Conservation (phyloP, 2,329 filamentous ascomycete genomes). For the Bipolaris sorokiniana region DNA sequence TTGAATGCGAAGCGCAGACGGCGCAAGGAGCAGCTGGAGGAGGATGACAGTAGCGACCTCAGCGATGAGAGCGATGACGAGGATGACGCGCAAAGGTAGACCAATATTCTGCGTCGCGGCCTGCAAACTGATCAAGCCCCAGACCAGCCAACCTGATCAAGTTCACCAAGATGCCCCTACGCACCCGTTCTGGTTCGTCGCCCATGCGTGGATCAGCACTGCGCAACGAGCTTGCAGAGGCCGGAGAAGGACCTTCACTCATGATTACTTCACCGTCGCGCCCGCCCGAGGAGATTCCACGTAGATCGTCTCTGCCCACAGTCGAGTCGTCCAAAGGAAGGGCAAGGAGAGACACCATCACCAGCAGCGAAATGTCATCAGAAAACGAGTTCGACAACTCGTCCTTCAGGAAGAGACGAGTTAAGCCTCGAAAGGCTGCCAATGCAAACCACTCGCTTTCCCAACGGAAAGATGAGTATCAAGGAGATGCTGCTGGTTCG, state of each 20-base stretch:
- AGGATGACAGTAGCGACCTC: conserved; percentile 84
- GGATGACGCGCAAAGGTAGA: conserved; percentile 57
- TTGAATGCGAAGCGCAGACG: conserved; percentile 69
- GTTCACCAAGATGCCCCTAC: conserved; percentile 93
- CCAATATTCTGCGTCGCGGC: not conserved
- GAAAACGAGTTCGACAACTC: conserved; percentile 78
- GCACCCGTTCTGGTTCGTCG: conserved; percentile 85
- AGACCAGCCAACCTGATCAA: conserved; percentile 86
- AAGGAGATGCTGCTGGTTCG: conserved; percentile 38
- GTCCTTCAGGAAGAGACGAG: conserved; percentile 67
- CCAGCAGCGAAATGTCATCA: conserved; percentile 82
- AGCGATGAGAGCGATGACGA: conserved; percentile 86
- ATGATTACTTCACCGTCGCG: conserved; percentile 63
- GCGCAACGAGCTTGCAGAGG: conserved; percentile 62
- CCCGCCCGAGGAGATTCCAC: conserved; percentile 43
- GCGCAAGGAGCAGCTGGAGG: conserved; percentile 75
- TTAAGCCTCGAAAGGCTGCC: conserved; percentile 65
- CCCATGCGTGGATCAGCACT: conserved; percentile 62
- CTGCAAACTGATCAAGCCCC: conserved; percentile 11
- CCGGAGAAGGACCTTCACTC: conserved; percentile 60
- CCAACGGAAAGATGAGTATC: conserved; percentile 60
- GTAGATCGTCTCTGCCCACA: conserved; percentile 73
- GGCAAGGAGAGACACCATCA: conserved; percentile 75
- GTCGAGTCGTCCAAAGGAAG: conserved; percentile 73
- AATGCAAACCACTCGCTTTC: conserved; percentile 60